Evolutionary conservation across 345 rosid genomes (phyloP).

Genomic region (Anacardium occidentale): DNA sequence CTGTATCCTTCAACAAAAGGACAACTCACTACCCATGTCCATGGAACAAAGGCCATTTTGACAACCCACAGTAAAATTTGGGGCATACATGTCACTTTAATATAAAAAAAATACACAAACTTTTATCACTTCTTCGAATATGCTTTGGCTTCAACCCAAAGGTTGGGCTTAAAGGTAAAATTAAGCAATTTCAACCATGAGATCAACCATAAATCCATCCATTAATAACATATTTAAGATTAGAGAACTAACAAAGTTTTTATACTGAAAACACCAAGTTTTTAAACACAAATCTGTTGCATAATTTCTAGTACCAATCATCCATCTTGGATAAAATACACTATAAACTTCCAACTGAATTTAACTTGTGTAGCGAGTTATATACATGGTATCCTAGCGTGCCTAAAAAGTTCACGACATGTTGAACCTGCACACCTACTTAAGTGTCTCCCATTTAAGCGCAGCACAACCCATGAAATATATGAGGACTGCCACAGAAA

Average conservation of each 20-base stretch:
- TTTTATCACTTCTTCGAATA: background rate
- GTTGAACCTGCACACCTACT: background rate
- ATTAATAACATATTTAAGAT: background rate
- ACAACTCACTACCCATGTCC: background rate
- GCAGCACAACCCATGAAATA: background rate
- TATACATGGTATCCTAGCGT: background rate
- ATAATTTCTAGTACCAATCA: background rate
- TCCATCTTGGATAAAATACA: background rate
- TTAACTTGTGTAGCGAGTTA: background rate
- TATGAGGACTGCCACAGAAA: background rate
- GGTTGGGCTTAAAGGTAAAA: no score
- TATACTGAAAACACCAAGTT: background rate
- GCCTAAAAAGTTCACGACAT: background rate
- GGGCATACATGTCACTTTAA: background rate
- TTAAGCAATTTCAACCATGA: no score
- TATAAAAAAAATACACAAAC: no score
- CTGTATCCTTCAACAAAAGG: background rate
- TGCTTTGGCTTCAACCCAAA: background rate
- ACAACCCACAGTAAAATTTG: background rate
- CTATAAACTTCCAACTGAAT: background rate
- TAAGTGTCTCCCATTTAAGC: background rate
- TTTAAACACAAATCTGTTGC: background rate
- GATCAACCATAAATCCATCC: background rate
- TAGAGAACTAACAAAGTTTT: background rate
- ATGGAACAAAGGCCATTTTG: background rate